phyloP scores from a whole-genome alignment of 257 asterid genomes.

The Fraxinus americana region DNA sequence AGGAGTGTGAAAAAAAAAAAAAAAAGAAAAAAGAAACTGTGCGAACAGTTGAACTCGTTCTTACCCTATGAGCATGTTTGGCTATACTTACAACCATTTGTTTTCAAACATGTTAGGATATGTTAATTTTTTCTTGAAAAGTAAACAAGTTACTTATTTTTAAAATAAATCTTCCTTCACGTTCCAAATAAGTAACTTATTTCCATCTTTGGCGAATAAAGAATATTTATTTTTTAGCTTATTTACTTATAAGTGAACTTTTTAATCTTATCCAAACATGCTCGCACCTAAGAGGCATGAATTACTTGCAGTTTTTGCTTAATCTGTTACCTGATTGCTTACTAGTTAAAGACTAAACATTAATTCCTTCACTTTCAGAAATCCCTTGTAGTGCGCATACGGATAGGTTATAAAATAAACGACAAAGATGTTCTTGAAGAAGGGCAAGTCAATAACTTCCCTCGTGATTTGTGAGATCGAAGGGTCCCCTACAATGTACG shows the following conservation, averaged over 20 bases:
- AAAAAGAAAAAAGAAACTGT: not conserved
- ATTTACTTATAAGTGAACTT: not conserved
- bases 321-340: not conserved
- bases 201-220: not conserved
- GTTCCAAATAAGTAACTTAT: not conserved
- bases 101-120: not conserved
- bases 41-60: not conserved
- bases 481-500: slow-evolving; percentile 4
- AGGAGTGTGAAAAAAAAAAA: not conserved
- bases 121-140: not conserved
- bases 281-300: not conserved
- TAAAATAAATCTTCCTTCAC: not conserved
- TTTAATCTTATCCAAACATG: not conserved
- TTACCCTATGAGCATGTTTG: not conserved
- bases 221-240: not conserved
- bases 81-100: not conserved
- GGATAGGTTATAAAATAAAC: slow-evolving; percentile 73
- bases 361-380: slow-evolving; percentile 49
- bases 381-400: slow-evolving; percentile 87
- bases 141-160: not conserved
- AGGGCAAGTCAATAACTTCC: slow-evolving; percentile 90
- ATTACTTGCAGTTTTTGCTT: slow-evolving; percentile 11
- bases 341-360: not conserved
- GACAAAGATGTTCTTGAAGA: slow-evolving; percentile 83
- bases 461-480: slow-evolving; percentile 58